Conservation (phyloP, 225 moss, liverwort and hornwort species). For the Physcomitrium patens region DNA sequence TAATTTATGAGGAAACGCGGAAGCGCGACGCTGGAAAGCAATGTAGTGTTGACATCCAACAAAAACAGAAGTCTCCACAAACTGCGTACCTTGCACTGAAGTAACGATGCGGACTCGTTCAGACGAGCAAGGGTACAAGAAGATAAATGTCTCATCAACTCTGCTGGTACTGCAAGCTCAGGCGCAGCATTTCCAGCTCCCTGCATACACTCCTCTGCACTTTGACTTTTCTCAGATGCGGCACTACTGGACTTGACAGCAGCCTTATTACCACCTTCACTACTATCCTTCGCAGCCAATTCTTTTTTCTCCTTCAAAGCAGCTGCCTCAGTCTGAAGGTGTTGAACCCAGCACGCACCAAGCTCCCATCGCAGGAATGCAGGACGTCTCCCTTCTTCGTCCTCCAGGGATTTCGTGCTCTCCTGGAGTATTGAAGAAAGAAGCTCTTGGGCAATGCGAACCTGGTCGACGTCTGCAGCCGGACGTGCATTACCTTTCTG, state of each 20-base stretch:
- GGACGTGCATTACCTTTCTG: constrained; percentile 37
- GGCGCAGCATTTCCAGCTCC: constrained; percentile 19
- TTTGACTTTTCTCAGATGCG: constrained; percentile 28
- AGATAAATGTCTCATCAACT: constrained; percentile 48
- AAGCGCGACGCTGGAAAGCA: background rate
- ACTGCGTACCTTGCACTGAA: constrained; percentile 54
- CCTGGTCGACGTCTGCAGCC: constrained; percentile 42
- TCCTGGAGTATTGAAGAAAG: constrained; percentile 45
- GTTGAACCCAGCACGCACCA: constrained; percentile 76
- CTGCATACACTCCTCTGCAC: constrained; percentile 27
- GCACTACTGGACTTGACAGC: constrained; percentile 15
- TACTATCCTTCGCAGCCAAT: constrained; percentile 32
- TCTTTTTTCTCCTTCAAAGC: constrained; percentile 53
- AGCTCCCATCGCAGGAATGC: constrained; percentile 68
- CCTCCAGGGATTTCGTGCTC: constrained; percentile 47
- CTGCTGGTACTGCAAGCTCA: constrained; percentile 44
- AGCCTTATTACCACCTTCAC: constrained; percentile 30
- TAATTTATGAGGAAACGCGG: background rate
- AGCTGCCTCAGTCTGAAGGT: constrained; percentile 59
- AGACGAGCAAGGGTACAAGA: constrained; percentile 54
- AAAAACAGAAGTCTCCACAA: background rate
- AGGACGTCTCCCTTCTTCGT: constrained; percentile 43
- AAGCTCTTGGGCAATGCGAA: constrained; percentile 48
- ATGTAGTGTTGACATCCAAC: background rate
- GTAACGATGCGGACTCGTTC: constrained; percentile 51